These are phyloP conservation scores for Penicillium decumbens DNA, from an alignment of 2,329 filamentous ascomycete genomes.

Conservation along the genomic window DNA sequence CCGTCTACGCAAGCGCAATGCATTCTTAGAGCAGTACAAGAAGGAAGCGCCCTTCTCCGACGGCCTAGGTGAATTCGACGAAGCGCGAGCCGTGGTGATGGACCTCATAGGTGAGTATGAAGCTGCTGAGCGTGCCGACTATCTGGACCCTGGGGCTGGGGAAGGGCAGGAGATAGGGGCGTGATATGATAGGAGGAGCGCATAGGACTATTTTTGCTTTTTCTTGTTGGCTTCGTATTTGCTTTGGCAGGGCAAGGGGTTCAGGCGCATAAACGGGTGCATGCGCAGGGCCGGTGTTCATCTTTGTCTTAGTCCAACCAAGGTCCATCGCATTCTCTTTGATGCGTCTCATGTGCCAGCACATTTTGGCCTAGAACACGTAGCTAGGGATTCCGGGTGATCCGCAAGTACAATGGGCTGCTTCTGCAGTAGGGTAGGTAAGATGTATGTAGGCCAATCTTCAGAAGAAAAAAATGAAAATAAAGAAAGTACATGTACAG, in stretches of 20 bases:
- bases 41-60: slow-evolving; percentile 91
- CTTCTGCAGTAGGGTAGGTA: slow-evolving; percentile 10
- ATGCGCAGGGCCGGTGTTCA: slow-evolving; percentile 15
- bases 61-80: slow-evolving; percentile 89
- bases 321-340: slow-evolving; percentile 3
- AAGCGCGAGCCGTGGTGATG: slow-evolving; percentile 83
- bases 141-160: slow-evolving; percentile 69
- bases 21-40: slow-evolving; percentile 94
- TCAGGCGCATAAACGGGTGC: slow-evolving; percentile 21
- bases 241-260: slow-evolving; percentile 14
- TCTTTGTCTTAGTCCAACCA: slow-evolving; percentile 4
- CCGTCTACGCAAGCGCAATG: slow-evolving; percentile 89
- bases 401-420: slow-evolving; percentile 13
- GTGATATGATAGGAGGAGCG: slow-evolving; percentile 9
- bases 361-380: slow-evolving; percentile 12
- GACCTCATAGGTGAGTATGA: slow-evolving; percentile 94
- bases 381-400: slow-evolving; percentile 14
- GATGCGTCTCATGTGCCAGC: slow-evolving; percentile 1
- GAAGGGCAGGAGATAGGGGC: slow-evolving; percentile 36
- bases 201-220: slow-evolving; percentile 1
- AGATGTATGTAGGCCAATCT: slow-evolving; percentile 7
- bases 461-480: too few species aligned
- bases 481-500: too few species aligned
- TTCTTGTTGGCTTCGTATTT: slow-evolving; percentile 1
- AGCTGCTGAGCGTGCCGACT: slow-evolving; percentile 85